Evolutionary conservation across 257 asterid genomes (phyloP), one percentile per base, ranked within the genome.

Genomic region (Apocynum venetum): DNA sequence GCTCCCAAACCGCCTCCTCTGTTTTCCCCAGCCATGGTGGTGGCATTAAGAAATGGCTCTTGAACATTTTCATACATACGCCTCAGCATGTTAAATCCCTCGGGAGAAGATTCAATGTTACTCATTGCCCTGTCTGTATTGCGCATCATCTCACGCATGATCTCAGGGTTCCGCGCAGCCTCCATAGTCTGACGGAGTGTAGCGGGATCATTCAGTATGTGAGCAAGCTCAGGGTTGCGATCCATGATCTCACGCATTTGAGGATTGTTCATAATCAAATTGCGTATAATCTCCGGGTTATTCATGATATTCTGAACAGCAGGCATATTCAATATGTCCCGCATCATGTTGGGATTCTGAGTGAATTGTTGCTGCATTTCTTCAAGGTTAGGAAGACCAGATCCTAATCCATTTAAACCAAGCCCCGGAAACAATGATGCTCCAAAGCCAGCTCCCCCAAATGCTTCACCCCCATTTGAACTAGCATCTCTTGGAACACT

Each of bases 71-170:
- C 90, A 79, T 88, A 88, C 92, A 88, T 84, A 53, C 90, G 87
- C 82, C 92, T 88, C 44, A 88, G 92, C 89, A 88, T 88, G 84
- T 88, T 88, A 76, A 88, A 88, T 66, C 92, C 92, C 85, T 86
- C 92, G 1, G 92, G 92, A 57, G 92, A 88, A 72, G 91, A 83
- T 82, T 88, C 91, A 70, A 86, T 88, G 79, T 88, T 88, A 73
- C 91, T 88, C 90, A 88, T 88, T 35, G 91, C 90, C 78, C 91
- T 88, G 84, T 88, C 92, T 19, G 90, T 88, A 77, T 86, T 84
- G 25, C 93, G 89, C 91, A 89, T 87, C 91, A 87, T 87, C 84
- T 89, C 93, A 46, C 91, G 89, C 93, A 89, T 87, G 72, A 87
- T 83, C 74, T 89, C 93, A 75, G 93, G 93, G 83, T 87, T 87